Conservation (phyloP, 305 asterid species). For the Ilex paraguariensis region DNA sequence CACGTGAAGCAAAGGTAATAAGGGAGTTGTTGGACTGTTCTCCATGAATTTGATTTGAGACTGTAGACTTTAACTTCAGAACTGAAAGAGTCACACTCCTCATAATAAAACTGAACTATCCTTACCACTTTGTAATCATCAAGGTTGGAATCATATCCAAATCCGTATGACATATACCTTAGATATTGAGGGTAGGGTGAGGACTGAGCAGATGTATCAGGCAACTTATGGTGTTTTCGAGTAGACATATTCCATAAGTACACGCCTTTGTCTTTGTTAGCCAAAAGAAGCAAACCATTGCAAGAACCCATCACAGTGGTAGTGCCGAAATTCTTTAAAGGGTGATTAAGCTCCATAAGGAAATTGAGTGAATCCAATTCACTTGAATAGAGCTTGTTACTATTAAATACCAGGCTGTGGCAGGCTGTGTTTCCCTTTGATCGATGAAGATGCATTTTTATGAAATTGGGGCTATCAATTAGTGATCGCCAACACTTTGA, state of each 20-base stretch:
- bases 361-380: not conserved
- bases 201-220: slow-evolving; percentile 10
- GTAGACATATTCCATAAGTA: slow-evolving; percentile 55
- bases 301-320: slow-evolving; percentile 2
- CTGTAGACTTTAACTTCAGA: slow-evolving; percentile 46
- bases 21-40: slow-evolving; percentile 32
- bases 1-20: slow-evolving; percentile 42
- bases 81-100: slow-evolving; percentile 24
- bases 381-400: not conserved
- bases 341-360: not conserved
- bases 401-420: slow-evolving; percentile 34
- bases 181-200: not conserved
- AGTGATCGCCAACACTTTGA: slow-evolving; percentile 5
- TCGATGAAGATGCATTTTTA: slow-evolving; percentile 34
- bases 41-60: slow-evolving; percentile 53
- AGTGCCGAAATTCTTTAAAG: not conserved
- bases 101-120: slow-evolving; percentile 41
- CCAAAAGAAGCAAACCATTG: slow-evolving; percentile 1
- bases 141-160: slow-evolving; percentile 44
- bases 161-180: slow-evolving; percentile 9
- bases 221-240: slow-evolving; percentile 34
- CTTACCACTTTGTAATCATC: slow-evolving; percentile 68
- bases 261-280: not conserved
- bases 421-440: slow-evolving; percentile 26
- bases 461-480: slow-evolving; percentile 40